Base-by-base conservation (phyloP, 139 green algal genomes). In the Ulvella scutata region DNA sequence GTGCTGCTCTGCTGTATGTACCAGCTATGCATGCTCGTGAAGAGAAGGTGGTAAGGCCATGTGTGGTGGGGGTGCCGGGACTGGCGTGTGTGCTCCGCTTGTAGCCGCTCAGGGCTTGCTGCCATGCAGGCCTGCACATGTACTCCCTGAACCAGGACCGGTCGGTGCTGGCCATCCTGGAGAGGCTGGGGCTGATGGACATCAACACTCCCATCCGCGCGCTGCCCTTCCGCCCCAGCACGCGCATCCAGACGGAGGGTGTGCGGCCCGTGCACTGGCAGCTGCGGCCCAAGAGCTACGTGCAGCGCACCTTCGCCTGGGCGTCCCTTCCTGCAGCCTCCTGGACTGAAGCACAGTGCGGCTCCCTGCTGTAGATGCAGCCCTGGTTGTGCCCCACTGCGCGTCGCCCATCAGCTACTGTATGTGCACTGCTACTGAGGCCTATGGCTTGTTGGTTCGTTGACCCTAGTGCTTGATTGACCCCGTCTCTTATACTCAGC, bases 71-170 rank as follows among this genome's bases (percentile, higher is more conserved):
- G n/a, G n/a, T n/a, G n/a, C n/a, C n/a, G n/a, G n/a, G n/a, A n/a
- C n/a, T n/a, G n/a, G n/a, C n/a, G n/a, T n/a, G n/a, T n/a, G n/a
- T n/a, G n/a, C n/a, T n/a, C n/a, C n/a, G n/a, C n/a, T n/a, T n/a
- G n/a, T n/a, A n/a, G n/a, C n/a, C n/a, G n/a, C n/a, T n/a, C n/a
- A 59, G 17, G 17, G 40, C 21, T 17, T 59, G 40, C 40, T 20
- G 62, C 29, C 9, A 6, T 67, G 82, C 86, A 6, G 93, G 92
- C 21, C 38, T 98, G 37, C 94, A 98, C 86, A 90, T 98, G 89
- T 98, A 98, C 87, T 94, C 90, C 0, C 88, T 98, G 37, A 98
- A 98, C 84, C 79, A 93, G 75, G 91, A 98, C 78, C 81, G 79
- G 26, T 81, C 74, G 2, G 85, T 85, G 34, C 43, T 97, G 13